These are phyloP conservation scores for Lipomyces mesembrius DNA, from an alignment of 805 yeast genomes.

Conservation along the genomic window DNA sequence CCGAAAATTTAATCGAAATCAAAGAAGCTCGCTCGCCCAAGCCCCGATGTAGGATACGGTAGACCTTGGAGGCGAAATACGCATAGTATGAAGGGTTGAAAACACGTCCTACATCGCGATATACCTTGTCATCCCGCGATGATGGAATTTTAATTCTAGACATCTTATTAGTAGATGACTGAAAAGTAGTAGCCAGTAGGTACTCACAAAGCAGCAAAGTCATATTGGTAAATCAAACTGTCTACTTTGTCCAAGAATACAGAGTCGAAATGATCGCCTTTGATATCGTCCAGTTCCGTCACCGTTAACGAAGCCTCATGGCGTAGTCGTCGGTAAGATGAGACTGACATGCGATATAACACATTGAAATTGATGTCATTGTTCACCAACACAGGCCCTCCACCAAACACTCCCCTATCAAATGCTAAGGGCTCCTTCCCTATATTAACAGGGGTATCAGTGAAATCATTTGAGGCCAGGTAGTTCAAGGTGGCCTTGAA, in stretches of 20 bases:
- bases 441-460: conserved; percentile 38
- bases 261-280: conserved; percentile 79
- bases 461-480: conserved; percentile 77
- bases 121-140: conserved; percentile 21
- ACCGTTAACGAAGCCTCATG: conserved; percentile 73
- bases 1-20: conserved; percentile 44
- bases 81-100: conserved; percentile 29
- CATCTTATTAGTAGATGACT: neutral
- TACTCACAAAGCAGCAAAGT: conserved; percentile 47
- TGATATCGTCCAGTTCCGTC: conserved; percentile 71
- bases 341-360: conserved; percentile 28
- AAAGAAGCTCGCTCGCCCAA: conserved; percentile 47
- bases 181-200: neutral
- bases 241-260: conserved; percentile 67
- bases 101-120: conserved; percentile 24
- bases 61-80: conserved; percentile 51
- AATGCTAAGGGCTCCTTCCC: neutral
- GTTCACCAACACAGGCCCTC: conserved; percentile 23
- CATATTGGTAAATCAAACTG: conserved; percentile 63
- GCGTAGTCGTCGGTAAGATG: conserved; percentile 41
- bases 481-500: conserved; percentile 87
- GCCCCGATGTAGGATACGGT: conserved; percentile 39
- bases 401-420: conserved; percentile 15
- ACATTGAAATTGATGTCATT: conserved; percentile 23
- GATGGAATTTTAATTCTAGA: conserved; percentile 21